These are phyloP conservation scores for Lepiota brunneoincarnata DNA, from an alignment of 768 basidiomycete genomes.

Conservation along the genomic window DNA sequence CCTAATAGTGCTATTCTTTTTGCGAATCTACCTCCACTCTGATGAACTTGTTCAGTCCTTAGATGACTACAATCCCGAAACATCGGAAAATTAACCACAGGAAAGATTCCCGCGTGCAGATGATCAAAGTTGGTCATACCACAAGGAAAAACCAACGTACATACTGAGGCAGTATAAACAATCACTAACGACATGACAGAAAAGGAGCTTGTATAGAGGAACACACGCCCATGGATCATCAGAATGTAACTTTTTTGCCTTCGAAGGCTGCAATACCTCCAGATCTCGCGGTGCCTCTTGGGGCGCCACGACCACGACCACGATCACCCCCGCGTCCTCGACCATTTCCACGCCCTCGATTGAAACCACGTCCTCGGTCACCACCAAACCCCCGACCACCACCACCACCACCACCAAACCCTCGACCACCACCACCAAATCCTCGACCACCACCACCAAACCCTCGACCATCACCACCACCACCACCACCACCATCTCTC, in stretches of 20 bases:
- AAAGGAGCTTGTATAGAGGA: slow-evolving; percentile 6
- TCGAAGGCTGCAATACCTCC: slow-evolving; percentile 65
- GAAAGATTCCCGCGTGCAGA: neutral
- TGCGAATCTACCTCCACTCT: no score
- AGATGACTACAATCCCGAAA: no score
- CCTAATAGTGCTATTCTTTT: neutral
- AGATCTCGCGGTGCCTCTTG: slow-evolving; percentile 47
- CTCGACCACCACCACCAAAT: slow-evolving; percentile 34
- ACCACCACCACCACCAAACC: slow-evolving; percentile 34
- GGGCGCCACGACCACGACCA: slow-evolving; percentile 44
- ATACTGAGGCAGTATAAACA: neutral
- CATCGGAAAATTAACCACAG: neutral
- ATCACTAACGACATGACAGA: neutral
- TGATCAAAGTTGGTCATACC: neutral
- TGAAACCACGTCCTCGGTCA: slow-evolving; percentile 34
- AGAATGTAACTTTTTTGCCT: slow-evolving; percentile 71
- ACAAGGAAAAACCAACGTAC: neutral
- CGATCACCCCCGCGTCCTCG: slow-evolving; percentile 36
- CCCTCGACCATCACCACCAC: slow-evolving; percentile 46
- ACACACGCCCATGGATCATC: slow-evolving; percentile 8
- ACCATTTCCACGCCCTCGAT: slow-evolving; percentile 29
- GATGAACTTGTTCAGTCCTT: no score
- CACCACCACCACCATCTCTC: slow-evolving; percentile 58
- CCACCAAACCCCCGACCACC: slow-evolving; percentile 37
- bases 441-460: slow-evolving; percentile 44